Base-by-base conservation (phyloP, 2,329 filamentous ascomycete species). In the Mycosphaerelloides madeirae region DNA sequence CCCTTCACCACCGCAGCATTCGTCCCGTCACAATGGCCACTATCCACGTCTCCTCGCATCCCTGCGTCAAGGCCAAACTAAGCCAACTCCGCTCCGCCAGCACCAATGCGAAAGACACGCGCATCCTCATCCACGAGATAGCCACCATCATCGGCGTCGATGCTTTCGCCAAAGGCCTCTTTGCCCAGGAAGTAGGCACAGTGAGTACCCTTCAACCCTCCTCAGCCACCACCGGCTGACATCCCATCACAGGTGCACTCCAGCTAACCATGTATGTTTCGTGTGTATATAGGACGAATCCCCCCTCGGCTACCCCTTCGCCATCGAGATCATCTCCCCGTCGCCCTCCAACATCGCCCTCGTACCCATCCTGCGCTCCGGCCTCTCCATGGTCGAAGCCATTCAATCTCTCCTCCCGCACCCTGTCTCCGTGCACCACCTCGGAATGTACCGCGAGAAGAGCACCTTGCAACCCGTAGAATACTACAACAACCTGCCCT, bases 401-500 rank as follows among this genome's bases (percentile, higher is more conserved):
- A 73, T 95, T 33, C 84, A 91, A 71, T 83, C 82, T 20, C 77
- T 97, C 59, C 87, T 97, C 47, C 90, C 91, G 14, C 64, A 68
- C 29, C 78, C 87, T 4, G 85, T 91, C 25, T 84, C 89, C 6
- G 80, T 96, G 53, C 89, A 97, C 72, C 91, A 97, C 66, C 84
- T 97, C 6, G 91, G 93, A 55, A 84, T 97, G 62, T 97, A 91
- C 76, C 87, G 90, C 62, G 90, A 96, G 65, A 87, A 85, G 48
- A 80, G 81, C 44, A 91, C 87, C 34, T 82, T 96, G 44, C 81
- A 88, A 60, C 88, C 90, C 3, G 90, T 96, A 46, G 90, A 95
- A 70, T 95, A 96, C 78, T 96, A 96, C 78, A 96, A 96, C 75
- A 95, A 95, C 68, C 82, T 96, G 15, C 89, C 89, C 29, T 84